Conservation (phyloP, 148 eudicot genomes). For the Vaccinium vitisidaea region DNA sequence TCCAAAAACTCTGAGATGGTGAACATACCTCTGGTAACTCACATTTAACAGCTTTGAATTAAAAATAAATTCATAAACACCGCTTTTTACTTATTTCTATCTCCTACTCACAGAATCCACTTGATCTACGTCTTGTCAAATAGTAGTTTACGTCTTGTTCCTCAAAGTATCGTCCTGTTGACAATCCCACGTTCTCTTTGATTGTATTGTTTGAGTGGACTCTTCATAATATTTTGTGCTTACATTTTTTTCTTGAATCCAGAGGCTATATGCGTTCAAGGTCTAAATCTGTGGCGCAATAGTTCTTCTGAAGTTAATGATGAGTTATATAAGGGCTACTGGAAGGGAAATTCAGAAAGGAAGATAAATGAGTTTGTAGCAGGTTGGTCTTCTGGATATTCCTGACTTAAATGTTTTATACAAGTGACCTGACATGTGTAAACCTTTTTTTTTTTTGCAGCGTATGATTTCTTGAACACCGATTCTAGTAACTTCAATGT, state of each 20-base stretch:
- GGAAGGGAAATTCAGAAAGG: constrained; percentile 53
- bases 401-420: not conserved
- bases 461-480: constrained; percentile 81
- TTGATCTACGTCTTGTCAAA: not conserved
- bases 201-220: not conserved
- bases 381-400: constrained; percentile 41
- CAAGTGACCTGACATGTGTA: not conserved
- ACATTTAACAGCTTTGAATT: not conserved
- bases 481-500: constrained; percentile 54
- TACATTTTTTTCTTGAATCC: constrained; percentile 18
- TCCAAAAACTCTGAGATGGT: not conserved
- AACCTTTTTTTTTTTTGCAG: constrained; percentile 32
- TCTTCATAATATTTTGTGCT: not conserved
- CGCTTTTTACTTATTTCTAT: not conserved
- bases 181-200: not conserved
- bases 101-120: not conserved
- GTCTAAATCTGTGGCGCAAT: constrained; percentile 78
- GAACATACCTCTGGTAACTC: not conserved
- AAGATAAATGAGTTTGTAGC: constrained; percentile 68
- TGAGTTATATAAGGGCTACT: constrained; percentile 77
- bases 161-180: not conserved
- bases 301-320: constrained; percentile 75
- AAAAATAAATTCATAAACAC: not conserved
- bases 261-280: constrained; percentile 68
- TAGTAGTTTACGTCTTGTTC: not conserved